These are phyloP conservation scores for Hymenoscyphus scutula DNA, from an alignment of 2,329 filamentous ascomycete genomes.

Conservation along the genomic window DNA sequence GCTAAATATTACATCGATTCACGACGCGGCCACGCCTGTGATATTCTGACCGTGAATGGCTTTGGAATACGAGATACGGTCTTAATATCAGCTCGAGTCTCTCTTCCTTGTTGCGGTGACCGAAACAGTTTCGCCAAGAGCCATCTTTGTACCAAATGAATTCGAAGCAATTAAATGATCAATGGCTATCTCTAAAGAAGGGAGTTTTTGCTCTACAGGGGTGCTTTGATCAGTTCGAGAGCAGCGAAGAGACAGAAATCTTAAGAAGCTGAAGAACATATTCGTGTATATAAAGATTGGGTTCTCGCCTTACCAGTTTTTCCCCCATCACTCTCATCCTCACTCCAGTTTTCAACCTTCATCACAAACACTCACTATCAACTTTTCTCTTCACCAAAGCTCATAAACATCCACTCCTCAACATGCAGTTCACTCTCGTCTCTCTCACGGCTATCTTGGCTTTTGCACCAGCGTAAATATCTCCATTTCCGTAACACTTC, in stretches of 20 bases:
- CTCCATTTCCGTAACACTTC: background rate
- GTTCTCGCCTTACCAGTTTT: background rate
- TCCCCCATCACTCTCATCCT: background rate
- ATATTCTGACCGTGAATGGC: no score
- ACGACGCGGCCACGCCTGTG: no score
- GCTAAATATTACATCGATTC: no score
- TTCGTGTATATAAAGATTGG: background rate
- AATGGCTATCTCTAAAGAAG: background rate
- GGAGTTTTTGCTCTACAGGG: background rate
- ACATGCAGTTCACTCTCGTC: background rate
- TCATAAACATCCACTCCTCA: background rate
- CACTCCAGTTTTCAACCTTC: background rate
- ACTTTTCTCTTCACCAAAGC: background rate
- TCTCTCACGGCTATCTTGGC: background rate
- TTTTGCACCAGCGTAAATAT: conserved; percentile 1
- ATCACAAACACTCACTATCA: background rate
- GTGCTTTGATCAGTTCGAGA: background rate
- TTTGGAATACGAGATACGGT: no score
- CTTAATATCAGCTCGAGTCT: no score
- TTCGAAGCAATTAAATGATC: background rate
- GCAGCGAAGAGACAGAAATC: background rate
- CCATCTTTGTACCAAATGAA: background rate
- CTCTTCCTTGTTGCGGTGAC: background rate
- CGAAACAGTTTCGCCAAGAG: background rate
- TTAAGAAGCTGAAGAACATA: background rate